Conservation (phyloP, 148 eudicot genomes). For the Oxyria digyna region DNA sequence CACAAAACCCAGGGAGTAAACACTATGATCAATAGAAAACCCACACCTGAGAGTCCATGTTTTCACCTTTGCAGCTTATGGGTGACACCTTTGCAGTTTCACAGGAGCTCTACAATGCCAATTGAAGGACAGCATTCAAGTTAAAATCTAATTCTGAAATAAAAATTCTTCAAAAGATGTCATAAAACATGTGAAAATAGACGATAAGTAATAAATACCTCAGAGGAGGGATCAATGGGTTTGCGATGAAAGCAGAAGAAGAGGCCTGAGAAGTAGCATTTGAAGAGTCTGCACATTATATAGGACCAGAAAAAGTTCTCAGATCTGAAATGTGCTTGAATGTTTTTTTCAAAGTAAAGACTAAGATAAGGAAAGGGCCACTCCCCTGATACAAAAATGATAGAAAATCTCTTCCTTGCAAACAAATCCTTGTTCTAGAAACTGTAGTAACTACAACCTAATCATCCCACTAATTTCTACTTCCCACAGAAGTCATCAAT, state of each 20-base stretch:
- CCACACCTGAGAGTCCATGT: constrained; percentile 1
- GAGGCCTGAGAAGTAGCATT: constrained; percentile 6
- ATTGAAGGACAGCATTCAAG: not conserved
- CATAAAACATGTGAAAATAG: not conserved
- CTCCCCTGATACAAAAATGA: not conserved
- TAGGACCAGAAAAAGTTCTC: not conserved
- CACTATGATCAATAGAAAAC: not conserved
- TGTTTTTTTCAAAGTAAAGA: not conserved
- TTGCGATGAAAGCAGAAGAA: constrained; percentile 2
- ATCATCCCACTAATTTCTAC: not conserved
- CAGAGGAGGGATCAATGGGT: constrained; percentile 7
- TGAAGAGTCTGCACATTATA: constrained; percentile 7
- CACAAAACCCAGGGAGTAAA: no score
- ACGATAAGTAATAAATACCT: not conserved
- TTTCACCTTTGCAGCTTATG: not conserved
- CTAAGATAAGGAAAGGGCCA: no score
- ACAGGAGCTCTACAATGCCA: not conserved
- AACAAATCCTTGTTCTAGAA: constrained; percentile 1
- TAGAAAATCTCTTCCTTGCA: not conserved
- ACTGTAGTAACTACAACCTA: not conserved
- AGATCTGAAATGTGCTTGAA: not conserved
- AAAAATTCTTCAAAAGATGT: not conserved
- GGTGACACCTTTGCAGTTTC: constrained; percentile 5
- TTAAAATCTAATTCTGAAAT: not conserved
- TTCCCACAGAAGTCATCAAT: constrained; percentile 3